phyloP scores from a whole-genome alignment of 2,329 filamentous ascomycete species.

The Colletotrichum chlorophyti region DNA sequence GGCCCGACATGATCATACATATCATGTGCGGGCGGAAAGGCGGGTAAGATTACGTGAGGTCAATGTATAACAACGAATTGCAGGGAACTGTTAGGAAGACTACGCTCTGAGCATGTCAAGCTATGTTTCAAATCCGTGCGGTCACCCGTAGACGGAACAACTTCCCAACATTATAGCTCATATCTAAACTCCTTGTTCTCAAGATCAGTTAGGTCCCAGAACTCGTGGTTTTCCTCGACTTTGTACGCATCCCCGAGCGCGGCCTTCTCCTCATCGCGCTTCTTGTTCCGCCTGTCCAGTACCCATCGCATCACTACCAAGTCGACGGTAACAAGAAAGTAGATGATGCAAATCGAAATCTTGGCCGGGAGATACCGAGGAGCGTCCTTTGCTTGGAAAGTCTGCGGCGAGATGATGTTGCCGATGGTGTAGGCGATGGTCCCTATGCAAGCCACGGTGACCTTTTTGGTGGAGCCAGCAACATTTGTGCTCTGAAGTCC shows the following conservation, averaged over 20 bases:
- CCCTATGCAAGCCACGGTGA: conserved; percentile 62
- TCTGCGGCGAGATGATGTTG: conserved; percentile 62
- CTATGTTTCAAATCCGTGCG: too few relatives aligned
- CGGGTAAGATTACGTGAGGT: too few relatives aligned
- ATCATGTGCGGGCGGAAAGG: too few relatives aligned
- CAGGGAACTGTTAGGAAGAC: too few relatives aligned
- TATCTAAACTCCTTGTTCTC: conserved; percentile 69
- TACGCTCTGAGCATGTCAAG: too few relatives aligned
- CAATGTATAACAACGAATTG: too few relatives aligned
- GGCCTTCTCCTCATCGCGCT: conserved; percentile 33
- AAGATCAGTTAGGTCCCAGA: conserved; percentile 68
- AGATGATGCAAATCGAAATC: conserved; percentile 62
- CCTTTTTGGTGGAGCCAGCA: conserved; percentile 59
- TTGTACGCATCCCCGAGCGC: conserved; percentile 59
- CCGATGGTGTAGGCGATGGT: conserved; percentile 64
- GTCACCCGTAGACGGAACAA: too few relatives aligned
- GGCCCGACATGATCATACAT: too few relatives aligned
- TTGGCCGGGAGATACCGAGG: conserved; percentile 62
- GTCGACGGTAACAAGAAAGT: conserved; percentile 54
- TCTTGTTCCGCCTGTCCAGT: conserved; percentile 41
- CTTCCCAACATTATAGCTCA: neutral
- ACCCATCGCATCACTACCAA: conserved; percentile 44
- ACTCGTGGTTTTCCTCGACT: conserved; percentile 58
- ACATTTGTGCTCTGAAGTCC: conserved; percentile 32
- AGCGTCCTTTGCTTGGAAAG: conserved; percentile 56